Percentiles rank a stretch among this genome's conserved stretches.
Evolutionary conservation across 164 flowering plant genomes (phyloP).

Genomic region (Tetrastigma voinierianum): DNA sequence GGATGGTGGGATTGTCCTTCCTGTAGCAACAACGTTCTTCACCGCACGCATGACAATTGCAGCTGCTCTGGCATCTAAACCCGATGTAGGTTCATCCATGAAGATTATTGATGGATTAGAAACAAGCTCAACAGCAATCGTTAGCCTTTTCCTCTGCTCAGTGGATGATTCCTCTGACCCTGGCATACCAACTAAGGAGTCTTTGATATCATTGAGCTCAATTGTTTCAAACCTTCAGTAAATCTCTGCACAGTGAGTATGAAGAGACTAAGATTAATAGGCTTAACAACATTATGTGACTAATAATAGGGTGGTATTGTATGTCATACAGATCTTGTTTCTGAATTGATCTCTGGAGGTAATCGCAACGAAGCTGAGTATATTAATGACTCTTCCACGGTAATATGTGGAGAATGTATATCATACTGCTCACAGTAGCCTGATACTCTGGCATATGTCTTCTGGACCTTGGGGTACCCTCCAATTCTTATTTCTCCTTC

Average conservation of each 20-base stretch:
- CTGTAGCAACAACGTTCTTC: slow-evolving; percentile 48
- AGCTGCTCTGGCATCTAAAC: slow-evolving; percentile 61
- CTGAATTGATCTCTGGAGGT: slow-evolving; percentile 22
- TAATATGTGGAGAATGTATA: slow-evolving; percentile 54
- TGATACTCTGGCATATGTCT: slow-evolving; percentile 54
- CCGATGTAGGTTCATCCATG: slow-evolving; percentile 61
- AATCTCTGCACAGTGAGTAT: slow-evolving; percentile 30
- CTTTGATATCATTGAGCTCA: slow-evolving; percentile 42
- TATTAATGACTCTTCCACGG: slow-evolving; percentile 48
- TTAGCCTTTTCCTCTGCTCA: slow-evolving; percentile 51
- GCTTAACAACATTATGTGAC: neutral
- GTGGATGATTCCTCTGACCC: slow-evolving; percentile 43
- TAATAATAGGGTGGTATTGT: neutral
- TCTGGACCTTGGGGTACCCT: slow-evolving; percentile 54
- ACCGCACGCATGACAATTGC: slow-evolving; percentile 61
- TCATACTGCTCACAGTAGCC: slow-evolving; percentile 61
- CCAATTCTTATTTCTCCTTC: slow-evolving; percentile 47
- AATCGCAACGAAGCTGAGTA: slow-evolving; percentile 51
- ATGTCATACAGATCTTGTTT: slow-evolving; percentile 28
- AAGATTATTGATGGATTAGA: slow-evolving; percentile 55
- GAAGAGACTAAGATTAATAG: too few relatives aligned
- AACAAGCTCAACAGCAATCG: slow-evolving; percentile 55
- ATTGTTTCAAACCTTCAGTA: slow-evolving; percentile 46
- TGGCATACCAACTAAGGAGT: slow-evolving; percentile 45
- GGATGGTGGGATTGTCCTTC: slow-evolving; percentile 44